phyloP scores from a whole-genome alignment of 192 early-diverging fungal genomes.

The Backusella tuberculispora region DNA sequence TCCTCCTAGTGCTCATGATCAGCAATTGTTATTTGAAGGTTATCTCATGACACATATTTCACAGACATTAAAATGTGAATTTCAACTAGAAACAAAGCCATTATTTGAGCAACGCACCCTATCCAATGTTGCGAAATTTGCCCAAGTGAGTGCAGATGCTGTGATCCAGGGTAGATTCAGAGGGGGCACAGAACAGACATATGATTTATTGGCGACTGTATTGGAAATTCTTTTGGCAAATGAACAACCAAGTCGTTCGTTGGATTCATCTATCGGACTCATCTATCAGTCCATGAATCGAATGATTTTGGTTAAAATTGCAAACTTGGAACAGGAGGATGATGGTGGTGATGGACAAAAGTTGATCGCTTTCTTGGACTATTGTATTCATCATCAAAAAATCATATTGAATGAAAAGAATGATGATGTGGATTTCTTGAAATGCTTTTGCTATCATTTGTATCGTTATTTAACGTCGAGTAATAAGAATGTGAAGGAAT shows the following conservation, averaged over 20 bases:
- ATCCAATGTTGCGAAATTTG: conserved; percentile 47
- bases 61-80: conserved; percentile 41
- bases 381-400: conserved; percentile 66
- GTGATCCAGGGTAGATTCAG: conserved; percentile 53
- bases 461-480: conserved; percentile 53
- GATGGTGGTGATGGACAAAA: conserved; percentile 24
- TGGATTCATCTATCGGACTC: conserved; percentile 19
- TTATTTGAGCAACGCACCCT: conserved; percentile 41
- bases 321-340: conserved; percentile 52
- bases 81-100: conserved; percentile 46
- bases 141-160: conserved; percentile 43
- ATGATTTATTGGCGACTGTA: conserved; percentile 54
- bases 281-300: conserved; percentile 53
- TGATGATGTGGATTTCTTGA: conserved; percentile 64
- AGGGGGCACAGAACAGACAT: conserved; percentile 44
- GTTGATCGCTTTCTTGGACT: conserved; percentile 49
- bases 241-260: conserved; percentile 15
- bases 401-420: conserved; percentile 55
- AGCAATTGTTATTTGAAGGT: conserved; percentile 46
- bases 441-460: conserved; percentile 63
- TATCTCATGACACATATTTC: conserved; percentile 49
- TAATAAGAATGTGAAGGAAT: conserved; percentile 42
- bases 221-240: conserved; percentile 44
- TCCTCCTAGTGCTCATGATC: conserved; percentile 36
- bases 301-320: conserved; percentile 53